Conservation (phyloP, 73 alveolate genomes). For the Stentor coeruleus region DNA sequence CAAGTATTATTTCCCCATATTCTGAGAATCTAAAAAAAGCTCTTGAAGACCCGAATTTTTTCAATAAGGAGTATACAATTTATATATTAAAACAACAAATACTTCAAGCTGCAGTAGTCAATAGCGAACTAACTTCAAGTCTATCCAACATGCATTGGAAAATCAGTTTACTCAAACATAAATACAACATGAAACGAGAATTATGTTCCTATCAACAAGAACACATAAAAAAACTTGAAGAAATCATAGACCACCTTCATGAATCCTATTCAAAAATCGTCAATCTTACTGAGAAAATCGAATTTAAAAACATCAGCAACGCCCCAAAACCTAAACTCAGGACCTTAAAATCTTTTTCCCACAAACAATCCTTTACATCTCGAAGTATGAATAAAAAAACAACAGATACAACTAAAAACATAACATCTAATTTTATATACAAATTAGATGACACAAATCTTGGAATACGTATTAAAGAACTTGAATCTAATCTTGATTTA, state of each 20-base stretch:
- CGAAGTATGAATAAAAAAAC: not conserved
- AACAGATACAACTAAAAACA: not conserved
- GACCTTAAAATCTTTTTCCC: not conserved
- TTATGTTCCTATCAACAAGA: conserved; percentile 13
- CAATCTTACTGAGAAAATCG: conserved; percentile 7
- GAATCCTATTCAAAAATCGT: not conserved
- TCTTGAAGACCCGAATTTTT: not conserved
- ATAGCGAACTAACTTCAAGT: not conserved
- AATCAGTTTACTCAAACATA: not conserved
- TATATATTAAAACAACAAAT: not conserved
- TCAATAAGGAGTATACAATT: conserved; percentile 6
- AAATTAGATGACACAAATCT: not conserved
- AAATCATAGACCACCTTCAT: conserved; percentile 21
- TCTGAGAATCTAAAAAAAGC: not conserved
- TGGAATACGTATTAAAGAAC: not conserved
- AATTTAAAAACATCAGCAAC: not conserved
- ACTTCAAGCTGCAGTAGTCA: not conserved
- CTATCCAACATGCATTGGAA: conserved; percentile 1
- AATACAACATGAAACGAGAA: not conserved
- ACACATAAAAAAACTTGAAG: conserved; percentile 5
- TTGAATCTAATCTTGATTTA: conserved; percentile 13
- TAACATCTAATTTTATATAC: not conserved
- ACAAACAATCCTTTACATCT: not conserved
- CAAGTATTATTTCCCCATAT: not conserved
- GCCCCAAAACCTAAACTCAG: not conserved